phyloP scores from a whole-genome alignment of 1,284 basidiomycete species.

The Cutaneotrichosporon cavernicola region DNA sequence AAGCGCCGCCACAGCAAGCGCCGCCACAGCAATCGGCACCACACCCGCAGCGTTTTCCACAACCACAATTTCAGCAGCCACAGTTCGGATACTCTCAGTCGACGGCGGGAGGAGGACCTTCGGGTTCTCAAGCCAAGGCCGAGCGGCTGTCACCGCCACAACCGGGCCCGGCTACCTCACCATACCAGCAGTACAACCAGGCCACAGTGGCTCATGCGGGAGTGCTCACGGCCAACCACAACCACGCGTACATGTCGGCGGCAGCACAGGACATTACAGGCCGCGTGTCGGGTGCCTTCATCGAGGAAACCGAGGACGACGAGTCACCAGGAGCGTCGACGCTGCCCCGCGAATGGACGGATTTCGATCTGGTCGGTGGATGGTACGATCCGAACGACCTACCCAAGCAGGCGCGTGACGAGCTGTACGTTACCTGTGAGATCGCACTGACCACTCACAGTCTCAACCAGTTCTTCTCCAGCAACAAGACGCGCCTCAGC shows the following conservation, averaged over 20 bases:
- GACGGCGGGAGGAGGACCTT: background rate
- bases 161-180: background rate
- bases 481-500: constrained; percentile 16
- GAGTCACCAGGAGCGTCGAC: background rate
- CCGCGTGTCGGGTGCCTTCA: background rate
- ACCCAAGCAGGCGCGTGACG: constrained; percentile 42
- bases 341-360: background rate
- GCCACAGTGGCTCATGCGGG: background rate
- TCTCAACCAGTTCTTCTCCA: constrained; percentile 41
- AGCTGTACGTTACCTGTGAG: constrained; percentile 32
- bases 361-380: constrained; percentile 34
- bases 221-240: background rate
- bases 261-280: background rate
- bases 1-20: background rate
- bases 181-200: background rate
- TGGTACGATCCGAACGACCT: constrained; percentile 48
- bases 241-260: background rate
- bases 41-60: background rate
- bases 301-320: constrained; percentile 2
- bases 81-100: background rate
- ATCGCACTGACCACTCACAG: constrained; percentile 21
- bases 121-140: background rate
- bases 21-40: background rate
- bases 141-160: background rate
- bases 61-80: background rate